These are phyloP conservation scores for Sechiopsis laciniata DNA, from an alignment of 306 rosid genomes.

Conservation along the genomic window DNA sequence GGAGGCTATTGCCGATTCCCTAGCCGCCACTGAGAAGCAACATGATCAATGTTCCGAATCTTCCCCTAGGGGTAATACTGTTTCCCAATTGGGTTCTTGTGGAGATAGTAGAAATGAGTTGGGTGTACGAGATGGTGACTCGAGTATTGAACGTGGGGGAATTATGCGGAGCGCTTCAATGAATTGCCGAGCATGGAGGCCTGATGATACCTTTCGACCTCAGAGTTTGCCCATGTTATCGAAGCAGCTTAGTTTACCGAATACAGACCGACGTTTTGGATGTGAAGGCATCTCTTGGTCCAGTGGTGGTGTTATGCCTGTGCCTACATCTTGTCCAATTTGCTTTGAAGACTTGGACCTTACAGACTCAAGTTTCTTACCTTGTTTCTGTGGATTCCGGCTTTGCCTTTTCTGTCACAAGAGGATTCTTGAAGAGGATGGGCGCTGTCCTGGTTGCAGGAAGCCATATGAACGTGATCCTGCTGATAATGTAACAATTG, in stretches of 20 bases:
- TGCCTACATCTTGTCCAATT: conserved; percentile 74
- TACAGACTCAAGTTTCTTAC: conserved; percentile 80
- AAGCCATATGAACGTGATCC: conserved; percentile 63
- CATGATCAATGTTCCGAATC: conserved; percentile 34
- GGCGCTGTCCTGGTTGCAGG: conserved; percentile 97
- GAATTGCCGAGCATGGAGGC: conserved; percentile 71
- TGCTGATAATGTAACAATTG: conserved; percentile 54
- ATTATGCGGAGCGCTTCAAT: conserved; percentile 38
- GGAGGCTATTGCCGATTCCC: conserved; percentile 97
- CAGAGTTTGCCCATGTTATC: conserved; percentile 81
- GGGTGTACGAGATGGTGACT: conserved; percentile 29
- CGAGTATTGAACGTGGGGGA: conserved; percentile 32
- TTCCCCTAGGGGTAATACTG: conserved; percentile 28
- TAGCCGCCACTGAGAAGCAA: conserved; percentile 71
- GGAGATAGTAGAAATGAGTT: conserved; percentile 28
- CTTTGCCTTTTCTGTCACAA: conserved; percentile 98
- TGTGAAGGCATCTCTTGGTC: conserved; percentile 57
- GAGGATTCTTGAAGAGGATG: conserved; percentile 85
- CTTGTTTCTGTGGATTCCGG: conserved; percentile 85
- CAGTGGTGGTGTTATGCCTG: conserved; percentile 26
- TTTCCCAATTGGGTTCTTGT: conserved; percentile 31
- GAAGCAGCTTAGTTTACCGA: conserved; percentile 72
- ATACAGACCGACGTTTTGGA: conserved; percentile 39
- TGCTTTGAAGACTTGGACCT: conserved; percentile 88
- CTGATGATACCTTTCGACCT: conserved; percentile 87